Evolutionary conservation across 139 green algal species (phyloP), one percentile per base, ranked within the genome.

Genomic region (Picochlorum sp.): DNA sequence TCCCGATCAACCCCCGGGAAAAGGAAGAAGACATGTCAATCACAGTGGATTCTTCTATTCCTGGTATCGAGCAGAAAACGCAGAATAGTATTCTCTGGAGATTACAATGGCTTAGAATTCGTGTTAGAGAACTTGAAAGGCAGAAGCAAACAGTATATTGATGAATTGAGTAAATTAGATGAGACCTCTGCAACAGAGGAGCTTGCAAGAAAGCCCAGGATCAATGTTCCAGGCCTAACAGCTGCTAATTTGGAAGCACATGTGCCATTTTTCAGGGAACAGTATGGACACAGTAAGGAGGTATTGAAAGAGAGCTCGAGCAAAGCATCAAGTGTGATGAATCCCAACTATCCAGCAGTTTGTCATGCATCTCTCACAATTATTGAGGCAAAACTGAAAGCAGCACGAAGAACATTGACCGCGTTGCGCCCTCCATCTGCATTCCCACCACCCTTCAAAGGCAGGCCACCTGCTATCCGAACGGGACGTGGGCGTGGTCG

Each of bases 21-120:
- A 41, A 41, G 8, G 34, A 41, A 41, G 34, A 41, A 41, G 34
- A 41, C 34, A 13, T 9, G 8, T 11, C 34, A 41, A 41, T 41
- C 8, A 41, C 34, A 9, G 34, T 41, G 34, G 34, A 41, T 41
- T 41, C 34, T 41, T 41, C 34, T 41, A 41, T 41, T 41, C 34
- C 34, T 41, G 34, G 6, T 41, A 41, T 41, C 34, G 8, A 41
- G 34, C 34, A 41, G 23, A 6, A n/a, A 7, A 37, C 21, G n/a
- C 49, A 57, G 23, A 66, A 70, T 10, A 57, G 52, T 30, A 45
- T 68, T 44, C 67, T 79, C 72, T 84, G 78, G 74, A 70, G 74
- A 6, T 18, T 52, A 2, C 74, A 69, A 24, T 84, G 74, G 74
- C 59, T 84, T 63, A 45, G 79, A 59, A 63, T 75, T 44, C 63